These are phyloP conservation scores for Wickerhamiella musiphila DNA, from an alignment of 805 yeast species.

Conservation along the genomic window DNA sequence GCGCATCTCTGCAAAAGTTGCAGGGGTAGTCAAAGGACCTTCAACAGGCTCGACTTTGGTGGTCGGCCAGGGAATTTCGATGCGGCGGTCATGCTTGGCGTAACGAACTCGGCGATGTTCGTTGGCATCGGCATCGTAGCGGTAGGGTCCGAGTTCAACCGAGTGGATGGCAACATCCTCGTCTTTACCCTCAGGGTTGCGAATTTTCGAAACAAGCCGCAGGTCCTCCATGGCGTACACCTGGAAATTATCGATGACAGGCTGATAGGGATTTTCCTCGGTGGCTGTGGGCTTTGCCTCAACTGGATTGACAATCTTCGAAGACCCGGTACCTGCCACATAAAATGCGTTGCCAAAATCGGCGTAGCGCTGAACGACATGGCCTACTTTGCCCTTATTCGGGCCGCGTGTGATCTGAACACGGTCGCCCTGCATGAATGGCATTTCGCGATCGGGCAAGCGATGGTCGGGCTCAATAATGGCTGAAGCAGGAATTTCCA, in stretches of 20 bases:
- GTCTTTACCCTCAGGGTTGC: slow-evolving; percentile 41
- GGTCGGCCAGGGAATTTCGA: slow-evolving; percentile 81
- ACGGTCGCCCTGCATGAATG: slow-evolving; percentile 16
- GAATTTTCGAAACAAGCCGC: slow-evolving; percentile 62
- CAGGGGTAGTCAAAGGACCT: slow-evolving; percentile 39
- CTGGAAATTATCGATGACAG: slow-evolving; percentile 52
- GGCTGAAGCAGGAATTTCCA: slow-evolving; percentile 11
- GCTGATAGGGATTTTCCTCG: slow-evolving; percentile 42
- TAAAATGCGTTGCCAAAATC: slow-evolving; percentile 44
- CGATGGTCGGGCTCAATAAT: slow-evolving; percentile 9
- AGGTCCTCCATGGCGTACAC: slow-evolving; percentile 43
- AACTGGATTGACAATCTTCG: slow-evolving; percentile 50
- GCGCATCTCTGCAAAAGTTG: slow-evolving; percentile 44
- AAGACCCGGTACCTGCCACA: slow-evolving; percentile 49
- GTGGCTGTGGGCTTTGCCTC: slow-evolving; percentile 38
- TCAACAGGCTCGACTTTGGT: slow-evolving; percentile 32
- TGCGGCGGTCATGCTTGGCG: slow-evolving; percentile 48
- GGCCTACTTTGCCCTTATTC: slow-evolving; percentile 57
- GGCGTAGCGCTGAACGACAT: slow-evolving; percentile 37
- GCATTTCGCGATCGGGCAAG: slow-evolving; percentile 12
- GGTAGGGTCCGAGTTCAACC: slow-evolving; percentile 45
- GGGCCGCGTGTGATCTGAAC: slow-evolving; percentile 30
- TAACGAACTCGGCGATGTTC: slow-evolving; percentile 61
- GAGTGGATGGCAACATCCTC: slow-evolving; percentile 68
- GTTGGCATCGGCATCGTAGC: slow-evolving; percentile 60